Base-by-base conservation (phyloP, 2,329 filamentous ascomycete genomes). In the Xylaria arbuscula region DNA sequence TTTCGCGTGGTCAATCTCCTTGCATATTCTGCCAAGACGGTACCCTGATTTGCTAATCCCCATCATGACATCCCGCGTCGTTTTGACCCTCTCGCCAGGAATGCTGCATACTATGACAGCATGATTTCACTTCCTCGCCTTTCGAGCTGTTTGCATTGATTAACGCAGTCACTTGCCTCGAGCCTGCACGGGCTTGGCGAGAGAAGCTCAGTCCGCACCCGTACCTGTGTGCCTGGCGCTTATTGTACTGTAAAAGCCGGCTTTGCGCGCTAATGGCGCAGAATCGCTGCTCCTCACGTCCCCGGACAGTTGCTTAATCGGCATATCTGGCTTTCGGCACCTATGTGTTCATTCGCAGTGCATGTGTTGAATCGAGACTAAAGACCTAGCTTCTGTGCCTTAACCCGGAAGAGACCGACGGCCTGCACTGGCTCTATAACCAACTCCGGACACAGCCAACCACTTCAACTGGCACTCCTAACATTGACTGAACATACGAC, bases 61-160 rank as follows among this genome's bases (percentile, higher is more conserved):
- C 54, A 61, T 68, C 28, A 57, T 68, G 48, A 60, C 70, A 72
- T 70, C 70, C 70, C 70, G 61, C 70, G 68, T 60, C 53, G 15
- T 66, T 47, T 50, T 40, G 58, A 45, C 62, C 54, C 58, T 68
- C 64, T 55, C 62, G 28, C 68, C 56, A 64, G 61, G 53, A 54
- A 51, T 57, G 54, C 45, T 68, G 64, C 65, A 67, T 62, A 40
- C 32, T 63, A 72, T 72, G 70, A 72, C 70, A 72, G 50, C 60
- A 70, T 72, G 67, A 70, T 68, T 71, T 62, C 62, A 47, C 60
- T 36, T 57, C 45, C 38, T 48, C 48, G 64, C 70, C n/a, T 66
- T 70, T 63, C 68, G 63, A 72, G 62, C 65, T 61, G 59, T 72
- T 64, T 67, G 65, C 70, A 72, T 68, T 68, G 59, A 68, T 72